These are phyloP conservation scores for Suhomyces yuchorum DNA, from an alignment of 1,139 yeast genomes.

Conservation along the genomic window DNA sequence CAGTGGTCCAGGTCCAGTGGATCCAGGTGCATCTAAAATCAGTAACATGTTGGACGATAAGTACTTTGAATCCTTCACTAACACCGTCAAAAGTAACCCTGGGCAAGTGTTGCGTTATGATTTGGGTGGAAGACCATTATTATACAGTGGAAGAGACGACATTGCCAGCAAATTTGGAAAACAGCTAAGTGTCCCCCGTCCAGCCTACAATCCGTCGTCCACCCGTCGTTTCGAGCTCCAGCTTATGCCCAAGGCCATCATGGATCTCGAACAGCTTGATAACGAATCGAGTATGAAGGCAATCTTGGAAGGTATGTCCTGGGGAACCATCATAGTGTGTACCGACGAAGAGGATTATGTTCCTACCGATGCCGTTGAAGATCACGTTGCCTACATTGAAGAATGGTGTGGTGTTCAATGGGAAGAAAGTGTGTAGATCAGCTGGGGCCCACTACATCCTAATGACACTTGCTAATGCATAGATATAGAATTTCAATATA, in stretches of 20 bases:
- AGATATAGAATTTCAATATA: neutral
- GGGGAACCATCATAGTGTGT: slow-evolving; percentile 92
- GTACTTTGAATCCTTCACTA: slow-evolving; percentile 76
- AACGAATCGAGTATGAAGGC: slow-evolving; percentile 42
- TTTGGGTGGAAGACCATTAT: slow-evolving; percentile 69
- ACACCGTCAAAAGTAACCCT: slow-evolving; percentile 76
- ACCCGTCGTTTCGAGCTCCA: slow-evolving; percentile 78
- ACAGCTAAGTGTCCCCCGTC: slow-evolving; percentile 41
- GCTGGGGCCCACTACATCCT: neutral
- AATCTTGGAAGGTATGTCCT: slow-evolving; percentile 80
- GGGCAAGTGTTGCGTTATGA: slow-evolving; percentile 85
- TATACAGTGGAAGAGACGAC: slow-evolving; percentile 66
- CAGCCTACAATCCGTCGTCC: slow-evolving; percentile 64
- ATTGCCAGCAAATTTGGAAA: slow-evolving; percentile 46
- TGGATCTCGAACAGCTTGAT: slow-evolving; percentile 65
- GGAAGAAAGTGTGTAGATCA: slow-evolving; percentile 59
- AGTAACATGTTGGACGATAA: slow-evolving; percentile 68
- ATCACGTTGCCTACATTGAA: slow-evolving; percentile 72
- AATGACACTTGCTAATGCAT: neutral
- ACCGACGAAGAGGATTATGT: slow-evolving; percentile 75
- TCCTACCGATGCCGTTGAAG: slow-evolving; percentile 56
- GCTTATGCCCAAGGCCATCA: slow-evolving; percentile 89
- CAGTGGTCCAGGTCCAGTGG: slow-evolving; percentile 25
- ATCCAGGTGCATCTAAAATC: slow-evolving; percentile 45
- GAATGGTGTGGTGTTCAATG: slow-evolving; percentile 97